Conservation (phyloP, 805 yeast genomes). For the Ogataea methanolica region DNA sequence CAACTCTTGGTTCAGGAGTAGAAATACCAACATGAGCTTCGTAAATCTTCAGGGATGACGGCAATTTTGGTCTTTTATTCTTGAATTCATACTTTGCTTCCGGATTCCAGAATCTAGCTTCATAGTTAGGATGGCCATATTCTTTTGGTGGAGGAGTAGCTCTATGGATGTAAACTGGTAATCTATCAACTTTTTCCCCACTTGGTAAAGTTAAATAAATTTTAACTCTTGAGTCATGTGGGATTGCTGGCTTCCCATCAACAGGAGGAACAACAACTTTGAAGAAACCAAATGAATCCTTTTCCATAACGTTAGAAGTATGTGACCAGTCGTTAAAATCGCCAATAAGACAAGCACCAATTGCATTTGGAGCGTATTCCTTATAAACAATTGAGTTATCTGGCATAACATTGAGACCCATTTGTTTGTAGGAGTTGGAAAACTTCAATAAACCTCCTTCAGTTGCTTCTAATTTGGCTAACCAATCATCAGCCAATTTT, state of each 20-base stretch:
- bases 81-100: constrained; percentile 48
- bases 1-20: constrained; percentile 81
- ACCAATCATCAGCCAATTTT: constrained; percentile 61
- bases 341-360: constrained; percentile 73
- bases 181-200: constrained; percentile 70
- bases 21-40: constrained; percentile 97
- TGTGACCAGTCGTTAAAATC: constrained; percentile 87
- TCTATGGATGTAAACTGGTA: constrained; percentile 86
- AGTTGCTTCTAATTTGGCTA: constrained; percentile 42
- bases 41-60: constrained; percentile 64
- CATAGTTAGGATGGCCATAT: constrained; percentile 49
- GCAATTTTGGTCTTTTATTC: constrained; percentile 57
- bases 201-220: constrained; percentile 58
- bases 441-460: constrained; percentile 68
- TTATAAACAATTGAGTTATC: constrained; percentile 56
- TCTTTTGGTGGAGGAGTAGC: constrained; percentile 72
- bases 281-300: constrained; percentile 72
- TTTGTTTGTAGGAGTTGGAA: constrained; percentile 69
- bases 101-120: constrained; percentile 95
- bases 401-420: constrained; percentile 68
- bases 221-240: constrained; percentile 78
- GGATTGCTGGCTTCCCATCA: constrained; percentile 57
- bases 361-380: constrained; percentile 92
- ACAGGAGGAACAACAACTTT: constrained; percentile 51
- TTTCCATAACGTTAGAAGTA: constrained; percentile 46